These are phyloP conservation scores for Kernera saxatilis DNA, from an alignment of 345 rosid genomes.

Conservation along the genomic window DNA sequence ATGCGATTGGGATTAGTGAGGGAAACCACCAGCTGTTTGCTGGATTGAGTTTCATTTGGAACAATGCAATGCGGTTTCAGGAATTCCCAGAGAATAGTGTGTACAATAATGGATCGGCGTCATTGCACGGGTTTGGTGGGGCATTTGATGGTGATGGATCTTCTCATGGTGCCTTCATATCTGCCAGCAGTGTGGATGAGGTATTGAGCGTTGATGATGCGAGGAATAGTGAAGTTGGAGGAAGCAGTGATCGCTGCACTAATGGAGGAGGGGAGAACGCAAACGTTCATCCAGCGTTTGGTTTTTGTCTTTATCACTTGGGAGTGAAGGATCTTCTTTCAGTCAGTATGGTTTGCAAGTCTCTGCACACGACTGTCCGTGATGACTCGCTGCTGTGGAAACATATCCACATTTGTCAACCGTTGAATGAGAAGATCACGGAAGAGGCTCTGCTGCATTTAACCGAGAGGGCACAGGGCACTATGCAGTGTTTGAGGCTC, in stretches of 20 bases:
- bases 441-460: slow-evolving; percentile 71
- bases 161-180: slow-evolving; percentile 20
- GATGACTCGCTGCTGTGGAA: slow-evolving; percentile 75
- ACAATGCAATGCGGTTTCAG: slow-evolving; percentile 67
- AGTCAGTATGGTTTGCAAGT: slow-evolving; percentile 63
- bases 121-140: slow-evolving; percentile 24
- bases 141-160: slow-evolving; percentile 23
- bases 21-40: slow-evolving; percentile 66
- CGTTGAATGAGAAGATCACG: slow-evolving; percentile 79
- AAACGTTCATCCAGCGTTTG: slow-evolving; percentile 51
- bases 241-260: slow-evolving; percentile 18
- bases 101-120: slow-evolving; percentile 14
- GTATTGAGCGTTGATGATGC: slow-evolving; percentile 28
- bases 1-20: slow-evolving; percentile 37
- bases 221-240: slow-evolving; percentile 21
- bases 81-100: slow-evolving; percentile 39
- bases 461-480: slow-evolving; percentile 72
- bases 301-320: slow-evolving; percentile 55
- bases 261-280: slow-evolving; percentile 30
- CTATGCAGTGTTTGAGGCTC: slow-evolving; percentile 69
- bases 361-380: slow-evolving; percentile 42
- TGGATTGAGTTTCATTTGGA: slow-evolving; percentile 70
- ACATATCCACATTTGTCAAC: slow-evolving; percentile 66
- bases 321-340: slow-evolving; percentile 69
- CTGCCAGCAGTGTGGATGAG: slow-evolving; percentile 35